Base-by-base conservation (phyloP, 176 grass and related monocot genomes). In the Carex kokanica region DNA sequence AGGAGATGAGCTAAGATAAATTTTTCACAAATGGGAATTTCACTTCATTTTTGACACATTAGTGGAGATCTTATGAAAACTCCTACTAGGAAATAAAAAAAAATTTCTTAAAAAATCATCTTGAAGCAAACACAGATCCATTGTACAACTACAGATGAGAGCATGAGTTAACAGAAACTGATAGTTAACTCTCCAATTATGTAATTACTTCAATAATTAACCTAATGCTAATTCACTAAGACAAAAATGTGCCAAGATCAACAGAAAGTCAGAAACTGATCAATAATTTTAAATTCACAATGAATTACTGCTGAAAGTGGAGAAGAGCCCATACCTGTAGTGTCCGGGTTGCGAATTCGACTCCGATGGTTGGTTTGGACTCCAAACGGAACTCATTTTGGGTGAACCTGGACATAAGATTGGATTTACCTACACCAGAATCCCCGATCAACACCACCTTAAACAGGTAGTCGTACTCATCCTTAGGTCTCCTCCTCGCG, bases 311-410 rank as follows among this genome's bases (percentile, higher is more conserved):
- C 79, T 65, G 4, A 79, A 40, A 79, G 27, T 7, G 25, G 2
- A 52, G 13, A 77, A 77, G 15, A 34, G n/a, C 18, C 11, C 57
- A 56, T 81, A 81, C 79, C 58, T 82, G 79, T 15, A 82, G 60
- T 3, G 79, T 82, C 15, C 79, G 55, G 32, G 94, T 97, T 72
- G 94, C 94, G 90, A 97, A 97, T 85, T 97, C 94, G 78, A 97
- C 94, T 88, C 94, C 94, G 80, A 97, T 97, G 87, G 94, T 97
- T 88, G 94, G 94, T 81, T 97, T 97, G 61, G 94, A 97, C 79
- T 97, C 94, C 88, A 97, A 90, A 86, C 91, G 90, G 91, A 97
- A 97, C 91, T 97, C 91, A 85, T 97, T 97, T 84, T 91, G 91
- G 41, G 94, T 97, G 91, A 97, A 97, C 83, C 94, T 90, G 62